Evolutionary conservation across 2,329 filamentous ascomycete genomes (phyloP), one percentile per base, ranked within the genome.

Genomic region (Aplosporella prunicola): DNA sequence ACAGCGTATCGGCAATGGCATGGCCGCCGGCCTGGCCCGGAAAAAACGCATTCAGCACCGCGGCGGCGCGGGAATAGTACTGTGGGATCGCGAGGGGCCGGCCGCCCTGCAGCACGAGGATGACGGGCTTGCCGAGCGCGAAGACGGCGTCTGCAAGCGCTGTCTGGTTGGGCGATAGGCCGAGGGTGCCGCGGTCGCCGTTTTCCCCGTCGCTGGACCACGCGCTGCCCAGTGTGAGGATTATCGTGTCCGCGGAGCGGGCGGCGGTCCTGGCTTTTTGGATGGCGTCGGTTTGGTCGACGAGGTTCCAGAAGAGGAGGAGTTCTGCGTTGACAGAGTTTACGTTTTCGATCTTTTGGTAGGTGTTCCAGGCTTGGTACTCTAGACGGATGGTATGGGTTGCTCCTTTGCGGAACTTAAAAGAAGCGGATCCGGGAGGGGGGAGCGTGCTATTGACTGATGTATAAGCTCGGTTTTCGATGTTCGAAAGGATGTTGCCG

Each of bases 1-100:
- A 85, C 2, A 94, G 64, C 1, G 94, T 70, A 47, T 93, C 83
- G 1, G 75, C 74, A 4, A 95, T 68, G 0, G 87, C 84, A 42
- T 84, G 80, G 6, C 88, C 88, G 28, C 82, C 87, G 56, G 94
- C 86, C 20, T 43, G 41, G 8, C 41, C 41, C 10, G 10, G 51
- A 51, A 45, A 63, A 53, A 61, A 62, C 0, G 60, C 49, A 38
- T 51, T 57, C 5, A 67, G 28, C 1, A 66, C 63, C 2, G 63
- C 64, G 0, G 58, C 55, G 27, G 60, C 57, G 31, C 53, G 45
- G 11, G 45, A 46, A 38, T 67, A 67, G 41, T 56, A 59, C 5
- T 54, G 41, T 1, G 56, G 56, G n/a, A 64, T 58, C 0, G 58
- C 57, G 40, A 66, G 64, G 0, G 58, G 63, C 5, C 63, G 52